A percentile compares a stretch with the other conserved stretches of the same genome.
Evolutionary conservation across 2,329 filamentous ascomycete species (phyloP).

Genomic region (Lomentospora prolificans): DNA sequence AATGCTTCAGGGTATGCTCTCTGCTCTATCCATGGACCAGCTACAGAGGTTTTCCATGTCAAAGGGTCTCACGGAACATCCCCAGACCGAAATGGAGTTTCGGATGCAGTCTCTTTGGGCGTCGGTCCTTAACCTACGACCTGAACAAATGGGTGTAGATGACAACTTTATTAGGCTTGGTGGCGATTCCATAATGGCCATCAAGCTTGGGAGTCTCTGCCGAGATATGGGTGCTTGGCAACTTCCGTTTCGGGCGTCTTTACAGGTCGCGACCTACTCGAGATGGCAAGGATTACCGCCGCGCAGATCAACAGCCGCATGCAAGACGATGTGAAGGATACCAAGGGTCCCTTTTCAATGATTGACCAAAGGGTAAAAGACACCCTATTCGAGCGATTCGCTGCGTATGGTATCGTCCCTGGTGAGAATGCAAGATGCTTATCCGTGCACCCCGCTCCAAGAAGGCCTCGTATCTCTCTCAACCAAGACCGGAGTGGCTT

Average conservation of each 20-base stretch:
- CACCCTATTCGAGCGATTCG: no score
- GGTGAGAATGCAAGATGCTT: background rate
- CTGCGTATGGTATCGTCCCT: no score
- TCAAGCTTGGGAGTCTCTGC: conserved; percentile 39
- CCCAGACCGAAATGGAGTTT: conserved; percentile 18
- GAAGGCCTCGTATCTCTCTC: conserved; percentile 12
- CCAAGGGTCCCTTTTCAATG: background rate
- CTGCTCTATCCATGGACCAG: background rate
- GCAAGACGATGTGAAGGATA: no score
- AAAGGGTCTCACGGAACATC: background rate
- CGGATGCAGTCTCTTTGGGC: conserved; percentile 27
- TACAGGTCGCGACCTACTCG: no score
- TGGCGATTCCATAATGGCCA: conserved; percentile 40
- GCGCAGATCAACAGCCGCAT: no score
- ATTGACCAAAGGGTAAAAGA: background rate
- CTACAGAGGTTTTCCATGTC: background rate
- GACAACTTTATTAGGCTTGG: conserved; percentile 38
- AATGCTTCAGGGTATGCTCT: background rate
- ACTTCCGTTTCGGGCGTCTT: background rate
- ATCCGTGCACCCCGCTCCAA: conserved; percentile 23
- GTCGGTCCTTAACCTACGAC: conserved; percentile 21
- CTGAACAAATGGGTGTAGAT: conserved; percentile 20
- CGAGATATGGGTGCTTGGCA: conserved; percentile 23
- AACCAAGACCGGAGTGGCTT: no score
- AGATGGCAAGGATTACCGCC: no score